A percentile compares a stretch with the other conserved stretches of the same genome.
These are phyloP conservation scores for Cytospora chrysosperma DNA, from an alignment of 2,329 filamentous ascomycete species.

Conservation along the genomic window DNA sequence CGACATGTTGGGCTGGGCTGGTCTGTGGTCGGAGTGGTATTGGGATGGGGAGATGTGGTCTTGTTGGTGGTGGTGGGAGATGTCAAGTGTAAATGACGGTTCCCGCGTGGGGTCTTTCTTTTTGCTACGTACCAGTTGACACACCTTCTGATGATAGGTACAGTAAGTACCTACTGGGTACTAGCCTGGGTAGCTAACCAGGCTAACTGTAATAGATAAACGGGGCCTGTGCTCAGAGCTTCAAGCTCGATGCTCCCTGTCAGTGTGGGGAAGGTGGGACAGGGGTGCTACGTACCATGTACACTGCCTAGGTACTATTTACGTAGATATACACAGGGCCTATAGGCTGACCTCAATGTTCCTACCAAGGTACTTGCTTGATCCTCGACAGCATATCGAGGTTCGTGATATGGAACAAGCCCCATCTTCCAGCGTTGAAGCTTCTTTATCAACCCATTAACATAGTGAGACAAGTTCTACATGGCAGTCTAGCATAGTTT, in stretches of 20 bases:
- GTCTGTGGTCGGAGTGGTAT: too few species aligned
- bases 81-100: not conserved
- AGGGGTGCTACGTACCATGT: not conserved
- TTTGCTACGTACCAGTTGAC: not conserved
- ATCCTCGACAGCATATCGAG: too few species aligned
- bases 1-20: conserved; percentile 60
- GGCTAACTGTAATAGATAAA: too few species aligned
- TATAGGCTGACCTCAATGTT: not conserved
- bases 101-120: conserved; percentile 18
- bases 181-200: too few species aligned
- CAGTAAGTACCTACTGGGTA: too few species aligned
- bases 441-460: too few species aligned
- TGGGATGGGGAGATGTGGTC: too few species aligned
- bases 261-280: not conserved
- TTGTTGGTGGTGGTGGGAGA: not conserved
- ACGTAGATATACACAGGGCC: not conserved
- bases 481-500: not conserved
- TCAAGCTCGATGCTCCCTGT: not conserved
- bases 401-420: too few species aligned
- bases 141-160: not conserved
- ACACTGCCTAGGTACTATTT: too few species aligned
- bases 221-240: not conserved
- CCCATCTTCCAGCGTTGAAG: too few species aligned
- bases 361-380: not conserved
- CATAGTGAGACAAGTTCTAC: not conserved